These are phyloP conservation scores for Extremus antarcticus DNA, from an alignment of 495 filamentous ascomycete genomes.

Conservation along the genomic window DNA sequence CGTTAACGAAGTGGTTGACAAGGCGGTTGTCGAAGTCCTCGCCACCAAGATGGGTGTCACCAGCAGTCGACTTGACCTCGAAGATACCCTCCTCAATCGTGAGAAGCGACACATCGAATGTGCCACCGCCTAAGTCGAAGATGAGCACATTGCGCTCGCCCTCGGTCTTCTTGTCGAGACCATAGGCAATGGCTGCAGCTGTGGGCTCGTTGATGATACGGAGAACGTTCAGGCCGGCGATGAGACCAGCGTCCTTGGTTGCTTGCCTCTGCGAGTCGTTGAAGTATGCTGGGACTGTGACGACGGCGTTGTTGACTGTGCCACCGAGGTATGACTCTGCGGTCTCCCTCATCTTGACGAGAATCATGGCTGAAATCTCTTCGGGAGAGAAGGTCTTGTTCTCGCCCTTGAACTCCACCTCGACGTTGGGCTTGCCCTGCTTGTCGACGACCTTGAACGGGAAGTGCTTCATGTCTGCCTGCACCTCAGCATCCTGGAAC, in stretches of 20 bases:
- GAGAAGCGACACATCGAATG: constrained; percentile 97
- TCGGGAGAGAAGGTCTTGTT: constrained; percentile 37
- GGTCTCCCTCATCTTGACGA: constrained; percentile 80
- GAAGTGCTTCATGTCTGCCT: constrained; percentile 42
- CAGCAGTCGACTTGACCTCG: constrained; percentile 96
- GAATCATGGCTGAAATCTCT: constrained; percentile 43
- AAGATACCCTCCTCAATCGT: constrained; percentile 99
- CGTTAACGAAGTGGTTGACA: constrained; percentile 87
- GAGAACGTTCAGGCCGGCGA: constrained; percentile 93
- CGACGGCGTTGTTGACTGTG: constrained; percentile 95
- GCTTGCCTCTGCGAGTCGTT: constrained; percentile 99
- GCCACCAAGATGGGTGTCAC: constrained; percentile 98
- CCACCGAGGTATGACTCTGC: constrained; percentile 93
- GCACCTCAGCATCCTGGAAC: constrained; percentile 37
- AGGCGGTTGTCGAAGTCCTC: constrained; percentile 99
- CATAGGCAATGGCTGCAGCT: constrained; percentile 93
- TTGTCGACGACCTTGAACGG: constrained; percentile 40
- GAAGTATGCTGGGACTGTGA: constrained; percentile 99
- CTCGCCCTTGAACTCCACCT: constrained; percentile 40
- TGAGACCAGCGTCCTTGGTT: constrained; percentile 97
- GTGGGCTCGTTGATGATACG: constrained; percentile 99
- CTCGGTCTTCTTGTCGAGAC: constrained; percentile 90
- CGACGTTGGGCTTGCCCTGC: constrained; percentile 34
- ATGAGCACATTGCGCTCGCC: constrained; percentile 98
- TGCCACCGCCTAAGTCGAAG: constrained; percentile 99